These are phyloP conservation scores for Calonectria crousiana DNA, from an alignment of 2,329 filamentous ascomycete genomes.

Conservation along the genomic window DNA sequence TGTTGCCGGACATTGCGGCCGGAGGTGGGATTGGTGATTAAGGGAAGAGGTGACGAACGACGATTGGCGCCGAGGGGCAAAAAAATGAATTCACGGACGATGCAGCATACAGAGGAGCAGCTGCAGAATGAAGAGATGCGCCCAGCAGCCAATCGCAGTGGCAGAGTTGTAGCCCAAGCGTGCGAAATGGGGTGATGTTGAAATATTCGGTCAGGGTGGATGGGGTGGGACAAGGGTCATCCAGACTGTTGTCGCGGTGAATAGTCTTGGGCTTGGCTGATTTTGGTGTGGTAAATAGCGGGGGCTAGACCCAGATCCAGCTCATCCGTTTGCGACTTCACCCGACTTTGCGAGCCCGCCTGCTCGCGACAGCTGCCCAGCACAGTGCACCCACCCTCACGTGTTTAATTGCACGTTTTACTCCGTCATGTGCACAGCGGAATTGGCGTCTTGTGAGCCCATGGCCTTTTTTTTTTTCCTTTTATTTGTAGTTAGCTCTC, in stretches of 20 bases:
- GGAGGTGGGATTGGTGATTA: slow-evolving; percentile 29
- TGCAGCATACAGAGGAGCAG: slow-evolving; percentile 26
- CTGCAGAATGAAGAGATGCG: slow-evolving; percentile 34
- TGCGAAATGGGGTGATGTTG: slow-evolving; percentile 44
- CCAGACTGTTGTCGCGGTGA: slow-evolving; percentile 35
- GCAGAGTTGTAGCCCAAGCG: slow-evolving; percentile 39
- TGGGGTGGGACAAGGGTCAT: slow-evolving; percentile 24
- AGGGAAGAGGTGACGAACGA: slow-evolving; percentile 30
- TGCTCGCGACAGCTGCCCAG: background rate
- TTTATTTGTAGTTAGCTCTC: background rate
- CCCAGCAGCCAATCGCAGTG: slow-evolving; percentile 41
- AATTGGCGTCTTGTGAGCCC: background rate
- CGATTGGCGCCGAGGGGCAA: slow-evolving; percentile 32
- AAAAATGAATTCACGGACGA: slow-evolving; percentile 26
- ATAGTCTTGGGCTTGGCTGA: slow-evolving; percentile 24
- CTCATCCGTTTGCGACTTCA: slow-evolving; percentile 10
- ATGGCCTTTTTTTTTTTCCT: background rate
- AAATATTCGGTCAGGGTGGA: slow-evolving; percentile 28
- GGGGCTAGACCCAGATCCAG: slow-evolving; percentile 6
- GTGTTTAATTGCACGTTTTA: background rate
- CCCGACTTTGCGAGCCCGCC: slow-evolving; percentile 2
- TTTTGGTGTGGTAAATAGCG: slow-evolving; percentile 5
- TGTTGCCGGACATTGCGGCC: slow-evolving; percentile 67
- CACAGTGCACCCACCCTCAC: background rate
- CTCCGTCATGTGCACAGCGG: background rate